Percentiles rank a stretch among this genome's conserved stretches.
Evolutionary conservation across 2,329 filamentous ascomycete genomes (phyloP).

Genomic region (Neopestalotiopsis clavispora): DNA sequence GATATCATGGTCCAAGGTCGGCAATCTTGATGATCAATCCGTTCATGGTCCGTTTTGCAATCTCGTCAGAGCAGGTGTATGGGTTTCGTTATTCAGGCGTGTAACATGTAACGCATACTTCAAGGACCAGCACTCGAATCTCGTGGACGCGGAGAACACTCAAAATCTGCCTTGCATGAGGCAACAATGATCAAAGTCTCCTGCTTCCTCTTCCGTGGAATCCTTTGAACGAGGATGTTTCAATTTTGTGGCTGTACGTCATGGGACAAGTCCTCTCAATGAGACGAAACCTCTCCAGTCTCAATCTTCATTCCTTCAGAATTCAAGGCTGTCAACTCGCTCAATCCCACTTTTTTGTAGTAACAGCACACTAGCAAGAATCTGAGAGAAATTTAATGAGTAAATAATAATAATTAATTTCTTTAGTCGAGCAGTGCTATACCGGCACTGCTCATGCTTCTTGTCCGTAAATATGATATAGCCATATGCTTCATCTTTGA

Average conservation of each 20-base stretch:
- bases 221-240: background rate
- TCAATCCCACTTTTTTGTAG: too few relatives aligned
- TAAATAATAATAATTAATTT: constrained; percentile 1
- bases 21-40: too few relatives aligned
- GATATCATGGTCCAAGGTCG: too few relatives aligned
- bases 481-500: background rate
- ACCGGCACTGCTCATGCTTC: background rate
- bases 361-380: too few relatives aligned
- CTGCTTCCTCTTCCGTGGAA: background rate
- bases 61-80: too few relatives aligned
- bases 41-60: too few relatives aligned
- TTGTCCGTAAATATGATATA: background rate
- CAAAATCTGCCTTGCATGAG: background rate
- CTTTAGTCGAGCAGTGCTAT: background rate
- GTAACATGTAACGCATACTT: too few relatives aligned
- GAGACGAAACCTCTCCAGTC: background rate
- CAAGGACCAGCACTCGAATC: too few relatives aligned
- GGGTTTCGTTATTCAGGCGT: too few relatives aligned
- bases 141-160: too few relatives aligned
- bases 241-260: background rate
- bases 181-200: background rate
- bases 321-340: background rate
- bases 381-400: background rate
- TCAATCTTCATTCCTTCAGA: background rate
- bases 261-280: background rate